These are phyloP conservation scores for Pascua guehoae DNA, from an alignment of 1,284 basidiomycete species.

Conservation along the genomic window DNA sequence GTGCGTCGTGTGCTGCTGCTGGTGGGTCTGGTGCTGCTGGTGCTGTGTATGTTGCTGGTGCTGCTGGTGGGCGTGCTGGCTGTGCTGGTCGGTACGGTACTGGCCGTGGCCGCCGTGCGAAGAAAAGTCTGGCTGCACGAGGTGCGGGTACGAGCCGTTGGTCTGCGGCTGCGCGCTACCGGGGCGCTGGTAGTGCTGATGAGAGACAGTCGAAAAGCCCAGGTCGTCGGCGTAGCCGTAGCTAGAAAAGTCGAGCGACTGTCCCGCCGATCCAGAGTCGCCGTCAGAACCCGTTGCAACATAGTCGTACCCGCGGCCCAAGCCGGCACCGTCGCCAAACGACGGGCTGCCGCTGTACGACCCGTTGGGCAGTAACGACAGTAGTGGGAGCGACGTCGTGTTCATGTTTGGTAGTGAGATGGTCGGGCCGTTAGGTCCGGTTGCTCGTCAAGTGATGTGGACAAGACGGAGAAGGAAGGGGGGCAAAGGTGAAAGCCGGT, in stretches of 20 bases:
- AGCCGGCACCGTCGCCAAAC: conserved; percentile 6
- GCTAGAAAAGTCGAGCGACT: conserved; percentile 7
- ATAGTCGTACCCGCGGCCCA: conserved; percentile 16
- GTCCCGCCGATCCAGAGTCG: conserved; percentile 7
- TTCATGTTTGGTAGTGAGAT: conserved; percentile 10
- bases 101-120: conserved; percentile 5
- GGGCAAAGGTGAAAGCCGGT: too few relatives aligned
- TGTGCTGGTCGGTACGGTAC: conserved; percentile 13
- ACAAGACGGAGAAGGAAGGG: neutral
- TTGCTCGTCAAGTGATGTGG: neutral
- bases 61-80: conserved; percentile 6
- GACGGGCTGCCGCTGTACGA: conserved; percentile 10
- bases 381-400: conserved; percentile 13
- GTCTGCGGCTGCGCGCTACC: neutral
- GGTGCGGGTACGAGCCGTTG: conserved; percentile 12
- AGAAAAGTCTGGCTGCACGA: conserved; percentile 18
- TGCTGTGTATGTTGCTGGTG: conserved; percentile 2
- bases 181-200: conserved; percentile 13
- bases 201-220: conserved; percentile 5
- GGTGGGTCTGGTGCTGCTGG: conserved; percentile 3
- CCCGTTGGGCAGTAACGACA: conserved; percentile 19
- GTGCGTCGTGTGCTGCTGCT: conserved; percentile 1
- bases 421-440: neutral
- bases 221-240: conserved; percentile 14
- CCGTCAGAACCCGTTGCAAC: conserved; percentile 15